Evolutionary conservation across 768 basidiomycete genomes (phyloP).

Genomic region (Suillus alpinus): DNA sequence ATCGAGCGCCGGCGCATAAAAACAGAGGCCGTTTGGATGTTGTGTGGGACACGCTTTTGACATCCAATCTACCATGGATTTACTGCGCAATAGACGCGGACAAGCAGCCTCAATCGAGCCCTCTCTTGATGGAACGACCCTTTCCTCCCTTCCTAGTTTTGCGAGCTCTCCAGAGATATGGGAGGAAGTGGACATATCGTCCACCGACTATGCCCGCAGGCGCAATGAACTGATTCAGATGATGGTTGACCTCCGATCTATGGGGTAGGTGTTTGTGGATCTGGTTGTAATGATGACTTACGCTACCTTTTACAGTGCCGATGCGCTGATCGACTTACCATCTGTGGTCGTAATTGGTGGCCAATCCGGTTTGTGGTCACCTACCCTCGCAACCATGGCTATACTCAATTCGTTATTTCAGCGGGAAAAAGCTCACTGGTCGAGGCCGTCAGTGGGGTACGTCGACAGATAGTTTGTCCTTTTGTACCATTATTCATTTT

Average conservation of each 20-base stretch:
- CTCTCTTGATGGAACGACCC: neutral
- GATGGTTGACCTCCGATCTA: slow-evolving; percentile 32
- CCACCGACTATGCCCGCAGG: slow-evolving; percentile 37
- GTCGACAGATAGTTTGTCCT: slow-evolving; percentile 12
- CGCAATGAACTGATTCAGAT: slow-evolving; percentile 40
- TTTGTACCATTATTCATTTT: neutral
- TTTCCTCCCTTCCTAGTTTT: neutral
- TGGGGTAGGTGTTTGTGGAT: slow-evolving; percentile 32
- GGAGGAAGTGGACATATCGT: slow-evolving; percentile 22
- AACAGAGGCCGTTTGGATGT: neutral
- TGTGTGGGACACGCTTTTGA: neutral
- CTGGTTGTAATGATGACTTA: neutral
- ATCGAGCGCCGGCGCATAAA: neutral
- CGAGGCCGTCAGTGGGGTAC: slow-evolving; percentile 54
- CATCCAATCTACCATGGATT: neutral
- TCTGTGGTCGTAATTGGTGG: slow-evolving; percentile 53
- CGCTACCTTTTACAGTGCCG: slow-evolving; percentile 29
- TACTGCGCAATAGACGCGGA: neutral
- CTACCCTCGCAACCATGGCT: neutral
- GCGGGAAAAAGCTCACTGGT: slow-evolving; percentile 61
- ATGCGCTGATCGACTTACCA: slow-evolving; percentile 42
- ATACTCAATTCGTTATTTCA: slow-evolving; percentile 17
- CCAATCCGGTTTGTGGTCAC: slow-evolving; percentile 44
- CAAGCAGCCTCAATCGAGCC: neutral
- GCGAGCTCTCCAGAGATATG: slow-evolving; percentile 3